These are phyloP conservation scores for Globomyces sp. DNA, from an alignment of 371 early-diverging fungal genomes.

Conservation along the genomic window DNA sequence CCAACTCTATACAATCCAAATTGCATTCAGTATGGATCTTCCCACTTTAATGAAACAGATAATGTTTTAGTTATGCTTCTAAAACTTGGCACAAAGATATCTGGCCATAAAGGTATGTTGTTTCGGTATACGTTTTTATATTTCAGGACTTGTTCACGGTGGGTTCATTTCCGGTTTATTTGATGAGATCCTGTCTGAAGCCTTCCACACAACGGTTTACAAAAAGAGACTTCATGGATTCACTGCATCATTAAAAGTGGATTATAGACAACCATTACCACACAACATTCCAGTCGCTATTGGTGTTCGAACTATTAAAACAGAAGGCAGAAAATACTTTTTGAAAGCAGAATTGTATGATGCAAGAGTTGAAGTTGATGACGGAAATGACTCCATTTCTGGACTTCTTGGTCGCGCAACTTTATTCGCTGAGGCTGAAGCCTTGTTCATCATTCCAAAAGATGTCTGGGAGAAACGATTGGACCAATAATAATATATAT, in stretches of 20 bases:
- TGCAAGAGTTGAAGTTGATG: background rate
- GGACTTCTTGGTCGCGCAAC: background rate
- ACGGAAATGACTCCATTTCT: background rate
- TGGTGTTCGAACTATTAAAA: background rate
- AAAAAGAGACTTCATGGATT: background rate
- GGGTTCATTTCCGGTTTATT: background rate
- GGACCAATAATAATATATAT: too few relatives aligned
- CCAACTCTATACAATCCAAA: background rate
- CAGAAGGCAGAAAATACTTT: background rate
- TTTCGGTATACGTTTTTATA: background rate
- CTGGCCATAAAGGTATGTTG: background rate
- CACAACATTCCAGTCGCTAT: background rate
- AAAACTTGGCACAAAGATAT: background rate
- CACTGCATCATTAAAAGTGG: background rate
- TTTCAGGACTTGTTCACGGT: background rate
- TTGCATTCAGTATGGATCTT: background rate
- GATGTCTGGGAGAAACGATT: background rate
- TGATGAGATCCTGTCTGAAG: background rate
- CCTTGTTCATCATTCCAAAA: background rate
- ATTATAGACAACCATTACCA: background rate
- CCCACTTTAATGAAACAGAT: background rate
- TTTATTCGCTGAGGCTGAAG: background rate
- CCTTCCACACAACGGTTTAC: background rate
- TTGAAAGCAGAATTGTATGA: background rate
- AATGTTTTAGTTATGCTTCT: background rate